A percentile compares a stretch with the other conserved stretches of the same genome.
phyloP scores from a whole-genome alignment of 768 basidiomycete species.

The Tylopilus rubrobrunneus region DNA sequence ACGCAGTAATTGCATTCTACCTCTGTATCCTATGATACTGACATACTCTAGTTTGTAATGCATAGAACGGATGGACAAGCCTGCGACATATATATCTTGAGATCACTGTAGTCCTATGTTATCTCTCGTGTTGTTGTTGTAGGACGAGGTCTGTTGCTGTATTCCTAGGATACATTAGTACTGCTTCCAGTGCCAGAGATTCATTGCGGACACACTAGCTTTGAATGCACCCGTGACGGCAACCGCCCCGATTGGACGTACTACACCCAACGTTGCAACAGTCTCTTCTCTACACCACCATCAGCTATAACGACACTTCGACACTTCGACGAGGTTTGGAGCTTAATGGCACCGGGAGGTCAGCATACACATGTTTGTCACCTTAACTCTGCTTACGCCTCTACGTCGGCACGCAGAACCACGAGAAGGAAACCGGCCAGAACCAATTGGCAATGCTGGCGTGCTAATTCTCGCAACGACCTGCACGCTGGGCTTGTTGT shows the following conservation, averaged over 20 bases:
- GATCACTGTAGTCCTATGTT: conserved; percentile 7
- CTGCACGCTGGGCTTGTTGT: conserved; percentile 53
- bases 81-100: conserved; percentile 6
- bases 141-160: background rate
- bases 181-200: background rate
- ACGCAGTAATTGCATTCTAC: conserved; percentile 1
- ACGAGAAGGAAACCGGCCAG: conserved; percentile 54
- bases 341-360: conserved; percentile 27
- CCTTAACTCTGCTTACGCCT: background rate
- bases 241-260: too few species aligned
- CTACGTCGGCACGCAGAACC: conserved; percentile 42
- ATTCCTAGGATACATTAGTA: background rate
- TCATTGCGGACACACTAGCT: background rate
- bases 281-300: background rate
- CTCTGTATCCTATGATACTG: conserved; percentile 7
- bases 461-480: conserved; percentile 54
- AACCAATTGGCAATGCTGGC: conserved; percentile 57
- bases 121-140: background rate
- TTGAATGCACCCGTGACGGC: too few species aligned
- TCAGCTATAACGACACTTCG: background rate
- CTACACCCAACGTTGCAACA: background rate
- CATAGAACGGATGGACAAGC: background rate
- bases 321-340: background rate
- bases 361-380: background rate
- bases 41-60: conserved; percentile 5